Conservation (phyloP, 495 filamentous ascomycete genomes). For the Acidiella bohemica region DNA sequence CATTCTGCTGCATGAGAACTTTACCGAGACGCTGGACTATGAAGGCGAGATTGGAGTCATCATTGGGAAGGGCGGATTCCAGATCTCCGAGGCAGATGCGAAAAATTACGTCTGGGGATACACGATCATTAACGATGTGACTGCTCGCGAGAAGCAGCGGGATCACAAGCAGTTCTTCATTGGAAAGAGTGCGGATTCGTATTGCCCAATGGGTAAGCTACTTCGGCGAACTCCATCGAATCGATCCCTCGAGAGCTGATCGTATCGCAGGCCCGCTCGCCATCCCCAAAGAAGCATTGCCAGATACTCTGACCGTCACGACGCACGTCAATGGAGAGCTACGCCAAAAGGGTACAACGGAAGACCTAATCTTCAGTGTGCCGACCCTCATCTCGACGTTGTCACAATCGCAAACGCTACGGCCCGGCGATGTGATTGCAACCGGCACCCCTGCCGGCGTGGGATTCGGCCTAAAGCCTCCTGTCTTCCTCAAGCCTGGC, state of each 20-base stretch:
- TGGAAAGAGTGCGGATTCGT: constrained; percentile 33
- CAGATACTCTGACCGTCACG: constrained; percentile 30
- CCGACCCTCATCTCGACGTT: constrained; percentile 32
- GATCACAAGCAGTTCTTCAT: constrained; percentile 48
- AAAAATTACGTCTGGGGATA: constrained; percentile 43
- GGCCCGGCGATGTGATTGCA: constrained; percentile 35
- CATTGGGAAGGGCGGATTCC: constrained; percentile 37
- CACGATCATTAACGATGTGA: constrained; percentile 46
- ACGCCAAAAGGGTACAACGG: constrained; percentile 31
- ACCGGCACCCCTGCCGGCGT: constrained; percentile 42
- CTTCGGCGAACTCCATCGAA: no score
- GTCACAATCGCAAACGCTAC: constrained; percentile 34
- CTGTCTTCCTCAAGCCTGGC: constrained; percentile 34
- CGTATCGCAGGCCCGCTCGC: no score
- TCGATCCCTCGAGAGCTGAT: no score
- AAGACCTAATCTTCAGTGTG: constrained; percentile 36
- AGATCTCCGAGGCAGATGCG: constrained; percentile 34
- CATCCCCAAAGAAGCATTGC: constrained; percentile 34
- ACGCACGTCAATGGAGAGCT: constrained; percentile 36
- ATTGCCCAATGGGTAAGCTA: constrained; percentile 44
- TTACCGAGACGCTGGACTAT: constrained; percentile 40
- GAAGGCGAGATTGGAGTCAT: constrained; percentile 47
- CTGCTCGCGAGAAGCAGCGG: constrained; percentile 41
- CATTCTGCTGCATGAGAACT: constrained; percentile 36
- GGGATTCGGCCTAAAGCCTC: constrained; percentile 37